phyloP scores from a whole-genome alignment of 768 basidiomycete genomes.

The Boletus reticulatus region DNA sequence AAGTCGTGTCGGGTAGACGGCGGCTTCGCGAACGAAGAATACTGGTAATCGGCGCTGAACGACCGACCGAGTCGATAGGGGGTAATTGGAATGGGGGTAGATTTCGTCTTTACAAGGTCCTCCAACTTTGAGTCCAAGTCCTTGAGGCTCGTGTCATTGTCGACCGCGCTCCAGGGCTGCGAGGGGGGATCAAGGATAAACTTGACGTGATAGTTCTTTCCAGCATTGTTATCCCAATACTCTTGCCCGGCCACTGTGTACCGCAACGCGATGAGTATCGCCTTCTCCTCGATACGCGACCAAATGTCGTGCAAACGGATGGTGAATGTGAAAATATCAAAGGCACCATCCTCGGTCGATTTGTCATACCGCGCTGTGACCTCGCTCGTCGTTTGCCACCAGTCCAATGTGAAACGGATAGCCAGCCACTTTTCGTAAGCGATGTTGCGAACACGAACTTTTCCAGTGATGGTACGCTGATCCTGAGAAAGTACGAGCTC shows the following conservation, averaged over 20 bases:
- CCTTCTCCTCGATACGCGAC: conserved; percentile 77
- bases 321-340: conserved; percentile 76
- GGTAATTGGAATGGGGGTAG: conserved; percentile 15
- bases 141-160: conserved; percentile 45
- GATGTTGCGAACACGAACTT: conserved; percentile 78
- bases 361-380: conserved; percentile 73
- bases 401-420: conserved; percentile 89
- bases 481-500: conserved; percentile 51
- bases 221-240: conserved; percentile 90
- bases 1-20: conserved; percentile 61
- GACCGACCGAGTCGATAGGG: conserved; percentile 18
- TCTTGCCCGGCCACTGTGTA: conserved; percentile 71
- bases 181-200: conserved; percentile 43
- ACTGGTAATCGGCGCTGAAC: conserved; percentile 28
- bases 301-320: conserved; percentile 80
- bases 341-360: conserved; percentile 33
- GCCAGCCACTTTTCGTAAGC: conserved; percentile 86
- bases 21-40: conserved; percentile 32
- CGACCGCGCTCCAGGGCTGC: conserved; percentile 30
- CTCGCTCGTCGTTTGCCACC: conserved; percentile 96
- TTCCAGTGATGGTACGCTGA: conserved; percentile 60
- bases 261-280: conserved; percentile 73
- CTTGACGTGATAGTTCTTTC: conserved; percentile 73
- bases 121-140: conserved; percentile 69
- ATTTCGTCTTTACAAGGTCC: conserved; percentile 46